A percentile compares a stretch with the other conserved stretches of the same genome.
phyloP scores from a whole-genome alignment of 1,284 basidiomycete genomes.

The Sporisorium graminicola region DNA sequence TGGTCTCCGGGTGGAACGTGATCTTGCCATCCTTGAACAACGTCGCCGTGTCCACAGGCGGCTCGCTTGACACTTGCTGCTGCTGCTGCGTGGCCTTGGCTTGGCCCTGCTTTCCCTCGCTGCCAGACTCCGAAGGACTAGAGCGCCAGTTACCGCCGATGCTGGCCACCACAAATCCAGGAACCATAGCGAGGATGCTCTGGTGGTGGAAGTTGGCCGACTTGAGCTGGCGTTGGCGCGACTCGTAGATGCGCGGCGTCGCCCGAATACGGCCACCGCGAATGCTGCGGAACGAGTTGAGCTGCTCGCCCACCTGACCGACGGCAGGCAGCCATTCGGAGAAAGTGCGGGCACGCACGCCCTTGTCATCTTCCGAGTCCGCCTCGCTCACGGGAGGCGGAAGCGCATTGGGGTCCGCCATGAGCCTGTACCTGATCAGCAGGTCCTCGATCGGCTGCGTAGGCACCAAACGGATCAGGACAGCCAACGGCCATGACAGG shows the following conservation, averaged over 20 bases:
- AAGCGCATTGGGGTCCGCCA: slow-evolving; percentile 78
- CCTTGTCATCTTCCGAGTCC: slow-evolving; percentile 46
- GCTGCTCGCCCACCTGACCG: slow-evolving; percentile 72
- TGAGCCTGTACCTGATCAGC: slow-evolving; percentile 78
- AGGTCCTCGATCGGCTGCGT: slow-evolving; percentile 82
- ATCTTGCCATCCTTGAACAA: slow-evolving; percentile 75
- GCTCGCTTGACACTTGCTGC: slow-evolving; percentile 16
- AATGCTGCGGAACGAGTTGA: slow-evolving; percentile 56
- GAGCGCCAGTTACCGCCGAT: slow-evolving; percentile 63
- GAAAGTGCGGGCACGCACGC: slow-evolving; percentile 73
- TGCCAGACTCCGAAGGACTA: slow-evolving; percentile 72
- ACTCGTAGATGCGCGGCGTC: slow-evolving; percentile 66
- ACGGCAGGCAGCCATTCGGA: slow-evolving; percentile 79
- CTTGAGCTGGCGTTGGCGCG: slow-evolving; percentile 58
- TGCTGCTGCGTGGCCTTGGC: slow-evolving; percentile 11
- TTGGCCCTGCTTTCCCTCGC: slow-evolving; percentile 3
- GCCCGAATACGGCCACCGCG: slow-evolving; percentile 81
- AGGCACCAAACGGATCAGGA: slow-evolving; percentile 83
- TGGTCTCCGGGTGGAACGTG: slow-evolving; percentile 87
- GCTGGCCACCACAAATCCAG: slow-evolving; percentile 61
- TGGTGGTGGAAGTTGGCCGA: slow-evolving; percentile 73
- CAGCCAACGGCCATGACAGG: slow-evolving; percentile 88
- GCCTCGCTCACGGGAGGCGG: slow-evolving; percentile 72
- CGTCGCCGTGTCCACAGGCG: slow-evolving; percentile 37
- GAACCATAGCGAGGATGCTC: slow-evolving; percentile 77